A percentile compares a stretch with the other conserved stretches of the same genome.
Conservation (phyloP, 2,329 filamentous ascomycete species). For the Incumbomyces lentus region DNA sequence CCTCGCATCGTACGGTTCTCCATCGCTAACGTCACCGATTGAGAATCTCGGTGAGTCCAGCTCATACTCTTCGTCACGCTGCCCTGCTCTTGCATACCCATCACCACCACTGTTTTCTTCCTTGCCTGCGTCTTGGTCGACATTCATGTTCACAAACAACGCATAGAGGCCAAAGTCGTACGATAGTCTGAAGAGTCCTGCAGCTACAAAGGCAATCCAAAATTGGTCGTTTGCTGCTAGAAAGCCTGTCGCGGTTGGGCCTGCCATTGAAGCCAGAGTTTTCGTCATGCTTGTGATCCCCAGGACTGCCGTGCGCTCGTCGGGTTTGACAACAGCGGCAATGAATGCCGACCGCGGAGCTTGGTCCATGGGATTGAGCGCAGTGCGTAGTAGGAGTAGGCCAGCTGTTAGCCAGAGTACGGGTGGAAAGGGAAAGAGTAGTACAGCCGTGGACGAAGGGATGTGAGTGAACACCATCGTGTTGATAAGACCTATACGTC, state of each 20-base stretch:
- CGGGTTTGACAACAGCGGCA: constrained; percentile 53
- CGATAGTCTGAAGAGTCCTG: constrained; percentile 42
- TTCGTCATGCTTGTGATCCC: constrained; percentile 54
- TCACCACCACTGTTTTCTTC: constrained; percentile 19
- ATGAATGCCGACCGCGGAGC: constrained; percentile 57
- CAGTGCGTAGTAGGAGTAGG: constrained; percentile 49
- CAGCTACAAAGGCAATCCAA: constrained; percentile 53
- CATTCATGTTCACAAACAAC: constrained; percentile 49
- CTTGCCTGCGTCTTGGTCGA: constrained; percentile 33
- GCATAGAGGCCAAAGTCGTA: constrained; percentile 52
- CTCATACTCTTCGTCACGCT: constrained; percentile 1
- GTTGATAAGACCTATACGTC: constrained; percentile 51
- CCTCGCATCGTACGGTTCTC: too few species aligned
- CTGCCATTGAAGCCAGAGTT: constrained; percentile 47
- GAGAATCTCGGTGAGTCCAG: constrained; percentile 13
- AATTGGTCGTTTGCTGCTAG: constrained; percentile 45
- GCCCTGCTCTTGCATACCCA: neutral
- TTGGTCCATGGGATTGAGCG: constrained; percentile 60
- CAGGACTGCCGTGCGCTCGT: constrained; percentile 60
- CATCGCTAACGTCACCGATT: too few species aligned
- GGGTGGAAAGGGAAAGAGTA: constrained; percentile 48
- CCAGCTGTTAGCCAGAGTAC: constrained; percentile 43
- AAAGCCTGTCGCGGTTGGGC: constrained; percentile 47
- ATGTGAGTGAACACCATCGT: constrained; percentile 56
- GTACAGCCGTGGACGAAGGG: constrained; percentile 51